Conservation (phyloP, 2,329 filamentous ascomycete genomes). For the Curvularia eragrostidis region DNA sequence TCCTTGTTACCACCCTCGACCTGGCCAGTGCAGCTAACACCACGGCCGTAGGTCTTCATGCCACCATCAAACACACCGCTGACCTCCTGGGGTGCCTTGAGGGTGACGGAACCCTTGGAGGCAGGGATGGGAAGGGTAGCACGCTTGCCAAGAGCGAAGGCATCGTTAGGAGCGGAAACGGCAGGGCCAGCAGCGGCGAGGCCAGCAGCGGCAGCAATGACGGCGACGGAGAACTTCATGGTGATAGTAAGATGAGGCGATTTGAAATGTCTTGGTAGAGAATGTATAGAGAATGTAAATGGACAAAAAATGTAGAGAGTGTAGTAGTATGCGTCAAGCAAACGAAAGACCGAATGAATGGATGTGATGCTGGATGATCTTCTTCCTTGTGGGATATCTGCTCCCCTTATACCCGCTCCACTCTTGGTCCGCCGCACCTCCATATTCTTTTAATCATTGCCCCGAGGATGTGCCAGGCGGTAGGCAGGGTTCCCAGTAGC, state of each 20-base stretch:
- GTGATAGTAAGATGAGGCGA: constrained; percentile 27
- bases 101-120: constrained; percentile 44
- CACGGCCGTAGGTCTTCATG: constrained; percentile 46
- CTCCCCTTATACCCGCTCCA: constrained; percentile 21
- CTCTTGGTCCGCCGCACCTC: background rate
- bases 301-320: constrained; percentile 21
- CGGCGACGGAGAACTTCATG: constrained; percentile 44
- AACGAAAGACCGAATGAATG: constrained; percentile 30
- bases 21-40: constrained; percentile 51
- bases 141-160: constrained; percentile 40
- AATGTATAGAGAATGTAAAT: constrained; percentile 31
- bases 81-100: constrained; percentile 31
- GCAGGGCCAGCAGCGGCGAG: constrained; percentile 41
- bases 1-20: constrained; percentile 55
- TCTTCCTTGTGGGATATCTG: constrained; percentile 6
- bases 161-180: constrained; percentile 28
- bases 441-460: background rate
- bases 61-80: constrained; percentile 43
- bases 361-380: constrained; percentile 24
- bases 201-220: constrained; percentile 35
- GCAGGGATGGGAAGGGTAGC: constrained; percentile 40
- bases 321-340: constrained; percentile 37
- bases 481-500: background rate
- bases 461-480: constrained; percentile 7
- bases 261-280: constrained; percentile 22